Base-by-base conservation (phyloP, 768 basidiomycete species). In the Lentinula boryana region DNA sequence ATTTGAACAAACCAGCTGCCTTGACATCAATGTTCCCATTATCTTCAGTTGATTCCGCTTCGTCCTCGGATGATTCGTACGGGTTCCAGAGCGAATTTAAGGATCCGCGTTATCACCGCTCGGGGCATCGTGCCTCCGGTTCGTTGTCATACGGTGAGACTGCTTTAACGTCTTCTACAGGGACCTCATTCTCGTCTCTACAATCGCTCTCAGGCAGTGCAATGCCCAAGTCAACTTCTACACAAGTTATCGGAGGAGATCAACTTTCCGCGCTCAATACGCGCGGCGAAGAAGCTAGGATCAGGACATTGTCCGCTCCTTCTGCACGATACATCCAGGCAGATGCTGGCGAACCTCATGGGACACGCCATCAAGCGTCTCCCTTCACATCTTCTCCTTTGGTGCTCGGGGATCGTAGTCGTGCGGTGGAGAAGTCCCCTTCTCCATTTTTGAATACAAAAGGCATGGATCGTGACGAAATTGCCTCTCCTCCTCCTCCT, bases 391-490 rank as follows among this genome's bases (percentile, higher is more conserved):
- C 46, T 5, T 51, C 50, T 5, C 33, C 50, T 32, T 51, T 15
- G 15, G 13, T 51, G 7, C 4, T 35, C 31, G 50, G 50, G 16
- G 50, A 51, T 32, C 31, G 31, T n/a, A 35, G 33, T 16, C 50
- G 50, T 9, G 50, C 33, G 7, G 50, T 51, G 50, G 46, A 44
- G 21, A 58, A 33, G 44, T 46, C 38, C 60, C 53, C 62, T 62
- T 48, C 54, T 50, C 50, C 64, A 62, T 32, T 67, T 43, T 70
- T 68, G 16, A 70, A 70, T 58, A 71, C 71, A 12, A 65, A 63
- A 15, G 69, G 70, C 35, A 18, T 31, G 5, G 35, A 36, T 18
- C 32, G 7, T 52, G 51, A 32, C 36, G 53, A 38, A n/a, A 23
- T 18, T 40, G 36, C 35, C 2, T 52, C 31, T 3, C 51, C 40